These are phyloP conservation scores for Clavispora asparagi DNA, from an alignment of 805 yeast species.

Conservation along the genomic window DNA sequence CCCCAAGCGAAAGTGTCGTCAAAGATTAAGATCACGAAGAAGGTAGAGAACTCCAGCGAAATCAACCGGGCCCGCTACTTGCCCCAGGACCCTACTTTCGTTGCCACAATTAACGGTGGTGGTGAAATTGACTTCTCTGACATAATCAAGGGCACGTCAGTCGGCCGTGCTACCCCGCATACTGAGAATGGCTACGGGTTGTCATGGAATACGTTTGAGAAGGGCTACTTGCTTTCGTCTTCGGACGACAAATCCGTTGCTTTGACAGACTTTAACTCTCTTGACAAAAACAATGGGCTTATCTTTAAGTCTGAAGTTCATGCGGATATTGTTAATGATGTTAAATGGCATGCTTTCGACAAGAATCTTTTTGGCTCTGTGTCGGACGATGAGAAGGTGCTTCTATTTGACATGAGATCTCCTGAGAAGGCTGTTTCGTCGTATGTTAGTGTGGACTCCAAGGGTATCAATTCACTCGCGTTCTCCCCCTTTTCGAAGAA, in stretches of 20 bases:
- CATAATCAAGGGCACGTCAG: constrained; percentile 23
- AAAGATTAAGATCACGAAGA: constrained; percentile 55
- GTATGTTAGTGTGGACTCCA: constrained; percentile 22
- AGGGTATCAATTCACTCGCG: constrained; percentile 56
- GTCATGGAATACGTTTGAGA: constrained; percentile 50
- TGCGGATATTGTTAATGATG: constrained; percentile 65
- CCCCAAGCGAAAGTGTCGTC: constrained; percentile 37
- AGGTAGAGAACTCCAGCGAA: constrained; percentile 58
- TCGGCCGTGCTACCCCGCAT: constrained; percentile 44
- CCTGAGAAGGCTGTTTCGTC: constrained; percentile 20
- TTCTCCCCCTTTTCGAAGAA: constrained; percentile 60
- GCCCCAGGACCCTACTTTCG: constrained; percentile 52
- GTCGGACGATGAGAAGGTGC: constrained; percentile 60
- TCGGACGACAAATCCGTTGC: constrained; percentile 66
- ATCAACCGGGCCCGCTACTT: constrained; percentile 67
- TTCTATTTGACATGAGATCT: constrained; percentile 50
- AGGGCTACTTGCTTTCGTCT: constrained; percentile 51
- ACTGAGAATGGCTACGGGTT: constrained; percentile 70
- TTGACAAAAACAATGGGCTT: constrained; percentile 1
- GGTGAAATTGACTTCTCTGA: constrained; percentile 60
- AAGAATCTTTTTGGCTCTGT: constrained; percentile 60
- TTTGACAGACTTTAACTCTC: constrained; percentile 46
- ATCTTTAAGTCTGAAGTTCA: constrained; percentile 29
- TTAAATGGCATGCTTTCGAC: constrained; percentile 60
- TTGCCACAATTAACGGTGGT: constrained; percentile 64